Evolutionary conservation across 2,329 filamentous ascomycete genomes (phyloP).

Genomic region (Hypomyces perniciosus): DNA sequence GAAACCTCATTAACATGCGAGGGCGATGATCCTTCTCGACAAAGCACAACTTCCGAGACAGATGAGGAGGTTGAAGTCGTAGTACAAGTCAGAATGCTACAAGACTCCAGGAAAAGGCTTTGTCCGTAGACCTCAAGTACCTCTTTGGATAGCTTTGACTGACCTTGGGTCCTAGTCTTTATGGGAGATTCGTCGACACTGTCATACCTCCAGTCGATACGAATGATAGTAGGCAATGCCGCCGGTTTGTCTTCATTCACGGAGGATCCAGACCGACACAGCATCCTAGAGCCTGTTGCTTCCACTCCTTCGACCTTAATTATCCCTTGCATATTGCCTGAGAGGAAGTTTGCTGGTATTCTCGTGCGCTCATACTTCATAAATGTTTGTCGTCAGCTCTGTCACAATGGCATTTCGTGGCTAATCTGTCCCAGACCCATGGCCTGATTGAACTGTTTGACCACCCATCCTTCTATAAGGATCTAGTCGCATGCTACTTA

Average conservation of each 20-base stretch:
- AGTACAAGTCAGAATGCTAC: slow-evolving; percentile 51
- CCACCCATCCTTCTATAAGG: slow-evolving; percentile 40
- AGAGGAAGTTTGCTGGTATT: slow-evolving; percentile 46
- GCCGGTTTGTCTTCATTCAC: slow-evolving; percentile 53
- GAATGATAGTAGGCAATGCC: slow-evolving; percentile 52
- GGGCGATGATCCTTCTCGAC: slow-evolving; percentile 22
- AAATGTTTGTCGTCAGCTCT: slow-evolving; percentile 38
- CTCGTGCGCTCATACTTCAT: slow-evolving; percentile 47
- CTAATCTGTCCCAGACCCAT: slow-evolving; percentile 39
- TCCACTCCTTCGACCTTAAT: slow-evolving; percentile 30
- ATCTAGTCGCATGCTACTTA: slow-evolving; percentile 47
- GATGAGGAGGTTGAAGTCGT: slow-evolving; percentile 53
- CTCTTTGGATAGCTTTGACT: slow-evolving; percentile 13
- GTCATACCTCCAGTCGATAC: slow-evolving; percentile 54
- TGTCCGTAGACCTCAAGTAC: slow-evolving; percentile 34
- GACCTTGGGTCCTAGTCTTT: slow-evolving; percentile 38
- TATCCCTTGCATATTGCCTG: slow-evolving; percentile 36
- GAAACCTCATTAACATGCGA: slow-evolving; percentile 6
- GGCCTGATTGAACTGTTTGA: slow-evolving; percentile 58
- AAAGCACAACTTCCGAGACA: slow-evolving; percentile 26
- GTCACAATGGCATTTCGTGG: background rate
- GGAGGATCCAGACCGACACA: slow-evolving; percentile 49
- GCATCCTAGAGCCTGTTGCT: slow-evolving; percentile 49
- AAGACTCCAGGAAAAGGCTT: slow-evolving; percentile 51
- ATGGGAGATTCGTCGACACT: slow-evolving; percentile 58